Percentiles rank a stretch among this genome's conserved stretches.
These are phyloP conservation scores for Tilletia caries DNA, from an alignment of 1,284 basidiomycete genomes.

Conservation along the genomic window DNA sequence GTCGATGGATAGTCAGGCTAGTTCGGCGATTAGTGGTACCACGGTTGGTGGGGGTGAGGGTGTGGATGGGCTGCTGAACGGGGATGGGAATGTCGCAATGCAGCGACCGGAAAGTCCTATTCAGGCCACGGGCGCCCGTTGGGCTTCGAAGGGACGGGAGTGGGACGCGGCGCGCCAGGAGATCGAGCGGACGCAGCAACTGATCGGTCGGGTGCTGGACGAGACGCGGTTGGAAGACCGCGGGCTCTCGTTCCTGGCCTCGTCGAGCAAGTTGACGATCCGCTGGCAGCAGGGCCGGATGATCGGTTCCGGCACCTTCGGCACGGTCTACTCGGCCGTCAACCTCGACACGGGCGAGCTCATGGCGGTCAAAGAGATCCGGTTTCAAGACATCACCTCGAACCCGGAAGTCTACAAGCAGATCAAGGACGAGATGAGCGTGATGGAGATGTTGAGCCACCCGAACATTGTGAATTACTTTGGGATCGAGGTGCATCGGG, in stretches of 20 bases:
- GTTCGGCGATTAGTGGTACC: neutral
- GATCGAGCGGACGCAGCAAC: conserved; percentile 42
- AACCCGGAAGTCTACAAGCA: conserved; percentile 68
- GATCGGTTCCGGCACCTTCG: conserved; percentile 86
- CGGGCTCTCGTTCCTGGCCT: conserved; percentile 55
- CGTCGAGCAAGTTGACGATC: conserved; percentile 89
- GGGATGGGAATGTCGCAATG: conserved; percentile 14
- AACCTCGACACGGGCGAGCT: conserved; percentile 93
- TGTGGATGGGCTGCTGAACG: neutral
- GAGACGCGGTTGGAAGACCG: conserved; percentile 51
- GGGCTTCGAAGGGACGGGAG: conserved; percentile 38
- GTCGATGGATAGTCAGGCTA: neutral
- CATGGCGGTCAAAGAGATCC: conserved; percentile 99
- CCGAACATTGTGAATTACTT: conserved; percentile 99
- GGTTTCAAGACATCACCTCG: conserved; percentile 81
- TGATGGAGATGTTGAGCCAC: conserved; percentile 98
- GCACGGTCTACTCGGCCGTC: conserved; percentile 94
- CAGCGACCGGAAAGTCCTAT: conserved; percentile 28
- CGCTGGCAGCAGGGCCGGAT: conserved; percentile 98
- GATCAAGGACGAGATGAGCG: conserved; percentile 92
- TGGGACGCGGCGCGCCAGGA: conserved; percentile 44
- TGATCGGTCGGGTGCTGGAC: conserved; percentile 50
- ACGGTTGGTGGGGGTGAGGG: neutral
- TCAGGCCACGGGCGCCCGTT: conserved; percentile 44
- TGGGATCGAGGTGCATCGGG: conserved; percentile 96